Evolutionary conservation across 1,284 basidiomycete species (phyloP), one percentile per base, ranked within the genome.

Genomic region (Singerocomus rubriflavus): DNA sequence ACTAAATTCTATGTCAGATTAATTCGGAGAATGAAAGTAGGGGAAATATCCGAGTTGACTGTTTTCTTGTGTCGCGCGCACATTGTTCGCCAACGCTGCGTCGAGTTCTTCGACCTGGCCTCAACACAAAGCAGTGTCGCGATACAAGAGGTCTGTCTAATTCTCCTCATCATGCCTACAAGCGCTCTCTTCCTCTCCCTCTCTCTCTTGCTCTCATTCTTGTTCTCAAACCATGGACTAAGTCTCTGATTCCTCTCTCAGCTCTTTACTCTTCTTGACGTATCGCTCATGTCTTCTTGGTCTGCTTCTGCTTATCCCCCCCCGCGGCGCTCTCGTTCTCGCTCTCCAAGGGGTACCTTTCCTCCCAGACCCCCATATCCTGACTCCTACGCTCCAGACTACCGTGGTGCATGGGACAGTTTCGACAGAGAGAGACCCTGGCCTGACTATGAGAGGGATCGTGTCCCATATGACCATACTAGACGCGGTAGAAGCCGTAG

Each of bases 141-240:
- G 79, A 80, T 79, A 74, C 73, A 80, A 79, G 85, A 90, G 88
- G 87, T 90, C 87, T 87, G 88, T 90, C 79, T 82, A 84, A 64
- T 65, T 68, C 65, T 84, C 80, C 71, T 64, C 67, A 80, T 82
- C 80, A 89, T 90, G 87, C 84, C 82, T 84, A 58, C 61, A 48
- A 61, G 59, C 82, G 79, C 84, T 80, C 78, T 73, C 74, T 74
- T 4, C 51, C 74, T 76, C 72, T 74, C 69, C 70, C 63, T 65
- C 70, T 69, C 58, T 52, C 63, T 67, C 66, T 70, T 65, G 74
- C 76, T 81, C 81, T 85, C 80, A 81, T 86, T 76, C 84, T 82
- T 72, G 78, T 85, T 77, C 84, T 84, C 72, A 74, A 75, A 74
- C 81, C 78, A 77, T 79, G 71, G 74, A 73, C 73, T 73, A 71